Percentiles rank a stretch among this genome's conserved stretches.
These are phyloP conservation scores for Limtongia smithiae DNA, from an alignment of 805 yeast species.

Conservation along the genomic window DNA sequence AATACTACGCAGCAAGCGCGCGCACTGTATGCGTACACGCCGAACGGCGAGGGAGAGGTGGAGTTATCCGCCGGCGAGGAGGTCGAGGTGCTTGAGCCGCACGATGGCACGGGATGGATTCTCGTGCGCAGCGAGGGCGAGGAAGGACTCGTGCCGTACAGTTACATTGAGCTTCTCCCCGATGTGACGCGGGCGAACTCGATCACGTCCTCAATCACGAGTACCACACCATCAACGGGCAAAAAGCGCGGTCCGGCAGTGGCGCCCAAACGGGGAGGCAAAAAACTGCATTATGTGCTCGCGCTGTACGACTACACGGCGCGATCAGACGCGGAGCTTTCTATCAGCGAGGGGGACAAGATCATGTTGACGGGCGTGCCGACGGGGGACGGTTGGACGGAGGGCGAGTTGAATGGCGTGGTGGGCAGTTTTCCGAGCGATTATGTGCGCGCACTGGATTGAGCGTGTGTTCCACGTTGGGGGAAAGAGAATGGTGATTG, in stretches of 20 bases:
- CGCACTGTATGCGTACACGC: conserved; percentile 63
- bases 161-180: conserved; percentile 54
- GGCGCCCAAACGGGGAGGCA: conserved; percentile 72
- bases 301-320: conserved; percentile 76
- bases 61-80: conserved; percentile 58
- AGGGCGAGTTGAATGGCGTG: conserved; percentile 42
- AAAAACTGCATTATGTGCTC: conserved; percentile 54
- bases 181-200: conserved; percentile 23
- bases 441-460: conserved; percentile 23
- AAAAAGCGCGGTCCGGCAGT: conserved; percentile 71
- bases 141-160: conserved; percentile 80
- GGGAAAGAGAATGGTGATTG: no score
- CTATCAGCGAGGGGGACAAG: conserved; percentile 67
- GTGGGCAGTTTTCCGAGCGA: conserved; percentile 33
- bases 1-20: conserved; percentile 36
- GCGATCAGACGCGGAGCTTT: conserved; percentile 75
- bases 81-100: conserved; percentile 56
- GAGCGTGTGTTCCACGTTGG: no score
- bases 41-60: conserved; percentile 74
- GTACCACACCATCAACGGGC: conserved; percentile 9
- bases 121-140: conserved; percentile 51
- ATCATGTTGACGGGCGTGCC: conserved; percentile 61
- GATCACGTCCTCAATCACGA: conserved; percentile 27
- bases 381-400: conserved; percentile 91
- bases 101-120: conserved; percentile 95